A percentile compares a stretch with the other conserved stretches of the same genome.
phyloP scores from a whole-genome alignment of 2,329 filamentous ascomycete species.

The Rhytidhysteron rufulum region DNA sequence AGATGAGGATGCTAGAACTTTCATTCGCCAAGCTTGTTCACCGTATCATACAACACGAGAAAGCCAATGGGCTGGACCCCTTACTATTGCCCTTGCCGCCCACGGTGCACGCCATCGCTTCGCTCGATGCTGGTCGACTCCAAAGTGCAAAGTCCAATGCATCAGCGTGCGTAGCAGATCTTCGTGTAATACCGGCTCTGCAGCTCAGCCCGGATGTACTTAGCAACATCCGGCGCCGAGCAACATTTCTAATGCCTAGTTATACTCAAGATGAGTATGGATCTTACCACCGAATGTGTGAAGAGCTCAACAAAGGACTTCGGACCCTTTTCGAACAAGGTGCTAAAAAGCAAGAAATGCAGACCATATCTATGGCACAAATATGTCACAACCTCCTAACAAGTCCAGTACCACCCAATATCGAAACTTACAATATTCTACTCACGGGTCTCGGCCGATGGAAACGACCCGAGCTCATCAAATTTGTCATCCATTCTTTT shows the following conservation, averaged over 20 bases:
- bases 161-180: not conserved
- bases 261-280: conserved; percentile 39
- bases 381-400: conserved; percentile 64
- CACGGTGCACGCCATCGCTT: not conserved
- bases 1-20: conserved; percentile 39
- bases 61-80: conserved; percentile 6
- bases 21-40: conserved; percentile 39
- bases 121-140: not conserved
- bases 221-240: conserved; percentile 10
- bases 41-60: conserved; percentile 24
- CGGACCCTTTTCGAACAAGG: conserved; percentile 12
- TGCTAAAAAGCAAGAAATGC: conserved; percentile 3
- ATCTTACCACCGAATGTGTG: conserved; percentile 24
- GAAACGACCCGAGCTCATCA: conserved; percentile 19
- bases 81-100: conserved; percentile 14
- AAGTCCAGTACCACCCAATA: conserved; percentile 58
- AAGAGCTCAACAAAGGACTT: conserved; percentile 30
- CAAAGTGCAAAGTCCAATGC: not conserved
- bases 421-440: conserved; percentile 68
- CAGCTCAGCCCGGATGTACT: conserved; percentile 8
- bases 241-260: conserved; percentile 16
- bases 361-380: conserved; percentile 11
- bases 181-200: conserved; percentile 5
- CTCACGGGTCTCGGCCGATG: conserved; percentile 56
- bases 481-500: conserved; percentile 27